Conservation (phyloP, 805 yeast genomes). For the Cyberlindnera galapagoensis region DNA sequence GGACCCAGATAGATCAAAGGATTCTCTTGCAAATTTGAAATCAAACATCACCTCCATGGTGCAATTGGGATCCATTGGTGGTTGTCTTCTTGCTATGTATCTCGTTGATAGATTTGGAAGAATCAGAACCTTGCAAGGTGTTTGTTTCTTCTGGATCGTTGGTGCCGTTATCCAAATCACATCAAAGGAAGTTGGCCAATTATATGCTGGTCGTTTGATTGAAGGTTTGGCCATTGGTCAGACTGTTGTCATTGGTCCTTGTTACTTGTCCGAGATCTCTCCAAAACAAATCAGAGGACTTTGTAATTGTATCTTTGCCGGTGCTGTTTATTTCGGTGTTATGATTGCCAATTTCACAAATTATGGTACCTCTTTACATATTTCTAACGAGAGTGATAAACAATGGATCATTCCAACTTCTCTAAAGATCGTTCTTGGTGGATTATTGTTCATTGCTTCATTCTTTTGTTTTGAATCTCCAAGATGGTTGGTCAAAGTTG, state of each 20-base stretch:
- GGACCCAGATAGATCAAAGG: slow-evolving; percentile 29
- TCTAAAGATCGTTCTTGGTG: slow-evolving; percentile 42
- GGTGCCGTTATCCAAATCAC: slow-evolving; percentile 45
- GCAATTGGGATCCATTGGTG: slow-evolving; percentile 49
- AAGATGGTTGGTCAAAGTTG: slow-evolving; percentile 36
- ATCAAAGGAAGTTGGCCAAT: slow-evolving; percentile 38
- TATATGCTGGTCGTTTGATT: slow-evolving; percentile 48
- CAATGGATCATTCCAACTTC: slow-evolving; percentile 53
- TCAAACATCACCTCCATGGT: slow-evolving; percentile 56
- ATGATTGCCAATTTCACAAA: slow-evolving; percentile 42
- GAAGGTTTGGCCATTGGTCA: slow-evolving; percentile 55
- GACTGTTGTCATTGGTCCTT: slow-evolving; percentile 50
- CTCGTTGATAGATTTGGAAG: slow-evolving; percentile 47
- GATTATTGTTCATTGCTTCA: slow-evolving; percentile 36
- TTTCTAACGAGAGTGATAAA: slow-evolving; percentile 27
- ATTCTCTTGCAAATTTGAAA: slow-evolving; percentile 37
- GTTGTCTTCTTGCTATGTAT: slow-evolving; percentile 42
- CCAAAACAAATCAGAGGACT: slow-evolving; percentile 48
- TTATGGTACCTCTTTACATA: slow-evolving; percentile 45
- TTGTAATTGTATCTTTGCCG: slow-evolving; percentile 47
- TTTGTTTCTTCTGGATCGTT: slow-evolving; percentile 37
- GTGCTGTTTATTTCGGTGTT: slow-evolving; percentile 51
- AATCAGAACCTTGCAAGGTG: slow-evolving; percentile 38
- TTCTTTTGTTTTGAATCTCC: slow-evolving; percentile 44
- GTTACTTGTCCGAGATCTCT: slow-evolving; percentile 46